Percentiles rank a stretch among this genome's conserved stretches.
phyloP scores from a whole-genome alignment of 768 basidiomycete genomes.

The Amanita pallidorosea region DNA sequence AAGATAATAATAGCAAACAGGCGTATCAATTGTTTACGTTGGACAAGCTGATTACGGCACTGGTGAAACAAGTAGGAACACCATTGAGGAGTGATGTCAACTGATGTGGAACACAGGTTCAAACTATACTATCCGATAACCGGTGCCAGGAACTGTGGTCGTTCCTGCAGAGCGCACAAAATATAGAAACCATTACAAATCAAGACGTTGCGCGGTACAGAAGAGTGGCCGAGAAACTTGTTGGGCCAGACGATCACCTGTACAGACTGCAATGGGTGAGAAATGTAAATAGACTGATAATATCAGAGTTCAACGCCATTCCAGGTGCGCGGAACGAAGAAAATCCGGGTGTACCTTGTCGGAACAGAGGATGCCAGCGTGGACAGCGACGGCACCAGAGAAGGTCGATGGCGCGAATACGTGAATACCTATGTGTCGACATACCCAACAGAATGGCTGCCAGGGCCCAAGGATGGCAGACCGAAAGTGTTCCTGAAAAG shows the following conservation, averaged over 20 bases:
- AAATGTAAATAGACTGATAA: conserved; percentile 5
- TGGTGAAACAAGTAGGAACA: conserved; percentile 78
- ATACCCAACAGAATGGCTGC: conserved; percentile 64
- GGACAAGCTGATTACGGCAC: conserved; percentile 81
- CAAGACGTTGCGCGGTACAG: conserved; percentile 71
- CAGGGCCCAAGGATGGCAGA: conserved; percentile 22
- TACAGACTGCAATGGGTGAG: conserved; percentile 76
- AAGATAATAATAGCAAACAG: conserved; percentile 27
- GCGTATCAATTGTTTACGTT: conserved; percentile 89
- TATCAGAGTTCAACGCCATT: conserved; percentile 8
- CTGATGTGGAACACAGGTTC: conserved; percentile 43
- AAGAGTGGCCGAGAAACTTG: conserved; percentile 67
- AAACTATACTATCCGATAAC: conserved; percentile 74
- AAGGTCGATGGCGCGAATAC: conserved; percentile 64
- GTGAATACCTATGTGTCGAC: conserved; percentile 62
- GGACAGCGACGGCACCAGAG: conserved; percentile 36
- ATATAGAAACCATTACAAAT: conserved; percentile 36
- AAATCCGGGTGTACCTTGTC: conserved; percentile 51
- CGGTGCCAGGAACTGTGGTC: conserved; percentile 82
- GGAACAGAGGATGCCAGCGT: conserved; percentile 56
- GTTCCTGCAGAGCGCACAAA: conserved; percentile 57
- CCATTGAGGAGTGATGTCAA: not conserved
- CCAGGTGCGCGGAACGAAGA: conserved; percentile 46
- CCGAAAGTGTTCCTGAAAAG: conserved; percentile 44
- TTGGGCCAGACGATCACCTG: conserved; percentile 65